Base-by-base conservation (phyloP, 768 basidiomycete genomes). In the Termitomyces bulborhizus region DNA sequence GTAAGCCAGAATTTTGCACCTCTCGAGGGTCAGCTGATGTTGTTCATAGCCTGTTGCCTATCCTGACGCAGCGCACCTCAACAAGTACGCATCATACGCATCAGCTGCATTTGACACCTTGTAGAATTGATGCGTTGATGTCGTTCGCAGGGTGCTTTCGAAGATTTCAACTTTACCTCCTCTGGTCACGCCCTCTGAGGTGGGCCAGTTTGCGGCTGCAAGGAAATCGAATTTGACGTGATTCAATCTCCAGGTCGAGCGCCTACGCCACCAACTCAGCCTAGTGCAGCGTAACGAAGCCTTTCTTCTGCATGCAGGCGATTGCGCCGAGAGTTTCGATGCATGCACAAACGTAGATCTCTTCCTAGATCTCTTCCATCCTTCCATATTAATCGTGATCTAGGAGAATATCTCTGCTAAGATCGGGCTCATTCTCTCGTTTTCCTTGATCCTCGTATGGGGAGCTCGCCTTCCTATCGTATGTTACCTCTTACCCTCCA, bases 301-400 rank as follows among this genome's bases (percentile, higher is more conserved):
- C 0, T 98, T 99, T 71, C 77, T 99, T 37, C 79, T 99, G 2
- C 97, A 99, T 58, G 97, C 97, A 0, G 97, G 97, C 2, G 97
- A 99, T 65, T 99, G 97, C 63, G 94, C 93, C n/a, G 92, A 95
- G 69, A 88, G 90, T 67, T 95, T 96, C 64, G 88, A 90, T 62
- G 92, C 91, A 0, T 94, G 92, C 67, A 93, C 90, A 0, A 83
- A 91, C 58, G 90, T 91, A 66, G 80, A 75, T 15, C 24, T 34
- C 27, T 50, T 57, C 12, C 47, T 31, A 43, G 18, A 43, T 21
- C 21, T 21, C 21, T 21, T 21, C n/a, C n/a, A n/a, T n/a, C n/a
- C n/a, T n/a, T 44, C 43, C 41, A 61, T 62, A 43, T 41, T 32
- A n/a, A 58, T 53, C 24, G 42, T 39, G 45, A 50, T 61, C 7